Base-by-base conservation (phyloP, 306 rosid genomes). In the Pterocarpus santalinus region DNA sequence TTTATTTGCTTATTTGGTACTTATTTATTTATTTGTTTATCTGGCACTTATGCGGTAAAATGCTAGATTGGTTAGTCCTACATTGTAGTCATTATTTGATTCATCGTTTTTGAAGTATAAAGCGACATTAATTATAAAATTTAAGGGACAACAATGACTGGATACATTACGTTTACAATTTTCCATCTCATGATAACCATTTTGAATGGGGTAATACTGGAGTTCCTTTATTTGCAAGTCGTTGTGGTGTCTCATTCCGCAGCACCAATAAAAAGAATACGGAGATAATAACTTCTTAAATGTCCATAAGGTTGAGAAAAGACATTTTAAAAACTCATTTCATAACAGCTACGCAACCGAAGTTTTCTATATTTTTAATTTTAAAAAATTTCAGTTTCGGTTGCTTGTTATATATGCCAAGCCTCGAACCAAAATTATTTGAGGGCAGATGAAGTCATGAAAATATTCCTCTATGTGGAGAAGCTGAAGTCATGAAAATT, bases 311-410 rank as follows among this genome's bases (percentile, higher is more conserved):
- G 72, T 53, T 64, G 63, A 65, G 66, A 28, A 39, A 5, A 28
- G 43, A 28, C 33, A 43, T 30, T 43, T 57, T 68, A n/a, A 55
- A 39, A 41, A 68, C 43, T 30, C 7, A 68, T 39, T 15, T 36
- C 36, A 52, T 65, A 38, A 38, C 55, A 28, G 11, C 2, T 67
- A 78, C 75, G 76, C 61, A 78, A 56, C 61, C 52, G n/a, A 56
- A 41, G 22, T 43, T 28, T 32, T 43, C 35, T 9, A 9, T 43
- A 55, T 41, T n/a, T 32, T 68, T 41, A 2, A 2, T 55, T 39
- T 8, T 30, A 67, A 38, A 41, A 55, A 55, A 55, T 5, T 15
- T n/a, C 12, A n/a, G 61, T 55, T 55, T 30, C 16, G 30, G 61
- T 55, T 55, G 61, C 28, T 55, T 3, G 32, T 6, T 9, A 55